Conservation (phyloP, 192 early-diverging fungal genomes). For the Coemansia erecta region DNA sequence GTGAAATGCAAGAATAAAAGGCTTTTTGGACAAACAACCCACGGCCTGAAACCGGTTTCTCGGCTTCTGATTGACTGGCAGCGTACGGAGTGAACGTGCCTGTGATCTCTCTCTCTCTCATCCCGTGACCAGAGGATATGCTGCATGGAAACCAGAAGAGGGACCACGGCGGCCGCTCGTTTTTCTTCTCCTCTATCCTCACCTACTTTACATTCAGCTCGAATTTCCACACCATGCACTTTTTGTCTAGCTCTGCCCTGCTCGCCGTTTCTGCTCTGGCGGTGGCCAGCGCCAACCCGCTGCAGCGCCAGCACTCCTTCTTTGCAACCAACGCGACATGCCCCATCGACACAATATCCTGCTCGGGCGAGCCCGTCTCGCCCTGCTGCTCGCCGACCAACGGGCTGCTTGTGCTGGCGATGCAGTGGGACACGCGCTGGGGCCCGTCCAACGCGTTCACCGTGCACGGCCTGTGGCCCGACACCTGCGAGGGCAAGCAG, state of each 20-base stretch:
- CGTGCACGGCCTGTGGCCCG: slow-evolving; percentile 80
- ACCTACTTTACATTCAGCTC: too few relatives aligned
- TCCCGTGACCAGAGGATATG: too few relatives aligned
- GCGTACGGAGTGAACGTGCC: too few relatives aligned
- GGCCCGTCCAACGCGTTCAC: slow-evolving; percentile 63
- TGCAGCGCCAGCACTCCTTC: slow-evolving; percentile 1
- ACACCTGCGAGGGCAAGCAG: slow-evolving; percentile 59
- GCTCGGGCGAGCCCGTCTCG: slow-evolving; percentile 27
- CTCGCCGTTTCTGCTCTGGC: not conserved
- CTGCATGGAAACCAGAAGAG: too few relatives aligned
- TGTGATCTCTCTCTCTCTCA: too few relatives aligned
- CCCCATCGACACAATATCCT: slow-evolving; percentile 44
- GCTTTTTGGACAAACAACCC: not conserved
- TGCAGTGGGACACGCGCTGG: slow-evolving; percentile 61
- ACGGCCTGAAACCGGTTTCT: too few relatives aligned
- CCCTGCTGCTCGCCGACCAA: slow-evolving; percentile 53
- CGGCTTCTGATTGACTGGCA: too few relatives aligned
- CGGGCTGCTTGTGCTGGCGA: slow-evolving; percentile 43
- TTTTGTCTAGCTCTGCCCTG: not conserved
- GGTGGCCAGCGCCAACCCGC: not conserved
- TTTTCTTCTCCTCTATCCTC: too few relatives aligned
- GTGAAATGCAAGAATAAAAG: not conserved
- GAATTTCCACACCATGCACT: not conserved
- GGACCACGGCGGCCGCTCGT: too few relatives aligned
- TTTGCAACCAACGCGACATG: slow-evolving; percentile 13